Evolutionary conservation across 78 protist species (phyloP), one percentile per base, ranked within the genome.

Genomic region (Protostelium mycophagum): DNA sequence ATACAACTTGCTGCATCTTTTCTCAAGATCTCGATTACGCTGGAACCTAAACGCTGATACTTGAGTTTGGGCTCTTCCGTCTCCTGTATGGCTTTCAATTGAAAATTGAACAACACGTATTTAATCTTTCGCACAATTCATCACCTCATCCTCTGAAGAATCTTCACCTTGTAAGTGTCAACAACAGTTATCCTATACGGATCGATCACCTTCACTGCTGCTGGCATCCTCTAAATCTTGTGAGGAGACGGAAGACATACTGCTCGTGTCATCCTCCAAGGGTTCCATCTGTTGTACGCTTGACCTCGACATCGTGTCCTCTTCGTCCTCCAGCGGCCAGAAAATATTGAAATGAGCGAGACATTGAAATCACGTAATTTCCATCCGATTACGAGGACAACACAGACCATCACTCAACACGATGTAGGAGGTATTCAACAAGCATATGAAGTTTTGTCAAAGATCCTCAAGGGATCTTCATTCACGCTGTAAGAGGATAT

Each of bases 21-120:
- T 28, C 90, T 63, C 28, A 96, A 39, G 38, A 96, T 93, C 16
- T 93, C 95, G 9, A 90, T 36, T 5, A 95, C 91, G 86, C 91
- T 91, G 63, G 86, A 34, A n/a, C 94, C 95, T 29, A 95, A 83
- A 29, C 98, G 83, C 83, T 89, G 92, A 83, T 96, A 96, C 36
- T 96, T 96, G n/a, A 96, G 88, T 16, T 91, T 93, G 10, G 98
- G 98, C 51, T 96, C 98, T 36, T 93, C 95, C 9, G 91, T 94
- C 34, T 90, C 95, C 85, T 38, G 73, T 16, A 16, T 51, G 16
- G 73, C 5, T 51, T 51, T 5, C 5, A 51, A 16, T 25, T 16
- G 73, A 16, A 51, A 51, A 25, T 5, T 51, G 16, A 51, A 16
- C 73, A 51, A 25, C 5, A 51, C 5, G 73, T 25, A 16, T 25